Evolutionary conservation across 2,329 filamentous ascomycete genomes (phyloP), one percentile per base, ranked within the genome.

Genomic region (Gnomoniopsis smithogilvyi): DNA sequence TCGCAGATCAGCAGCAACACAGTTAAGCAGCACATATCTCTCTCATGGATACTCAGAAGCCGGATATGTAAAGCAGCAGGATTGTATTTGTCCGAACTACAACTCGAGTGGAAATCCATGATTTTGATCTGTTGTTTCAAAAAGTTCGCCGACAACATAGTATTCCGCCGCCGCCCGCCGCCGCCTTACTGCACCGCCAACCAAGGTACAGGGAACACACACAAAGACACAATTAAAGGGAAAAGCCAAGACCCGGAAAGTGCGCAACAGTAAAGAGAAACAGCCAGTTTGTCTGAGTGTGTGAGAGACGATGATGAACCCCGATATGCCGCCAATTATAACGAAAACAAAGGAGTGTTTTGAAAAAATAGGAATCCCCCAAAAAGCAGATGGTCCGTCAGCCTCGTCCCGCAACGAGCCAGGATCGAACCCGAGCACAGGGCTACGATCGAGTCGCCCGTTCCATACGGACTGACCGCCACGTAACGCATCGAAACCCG

Each of bases 1-100:
- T 41, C 11, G 49, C 26, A 30, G 26, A 30, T 30, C 36, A 41
- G 36, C 12, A 41, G 36, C 36, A 8, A 41, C 36, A 41, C 11
- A 41, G 4, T 12, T 12, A 41, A 41, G 15, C 36, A 41, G 36
- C 43, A 22, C 43, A n/a, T 36, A 3, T 45, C 34, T 21, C 6
- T 45, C 34, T 21, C 36, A 41, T 30, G 1, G 26, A 3, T 19
- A 7, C 17, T 19, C 43, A 10, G 8, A n/a, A 46, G 43, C 10
- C 17, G 3, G 4, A 14, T 21, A 2, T 15, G 22, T 11, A 46
- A 11, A 54, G 56, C 41, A 59, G 51, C 22, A 43, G 46, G 43
- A 34, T 61, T 36, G 51, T 58, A 52, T 61, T 55, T 61, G 46
- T 49, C 46, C 59, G 21, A 51, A 47, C 33, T 58, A 61, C 46